Evolutionary conservation across 371 early-diverging fungal species (phyloP), one percentile per base, ranked within the genome.

Genomic region (Batrachochytrium dendrobatidis): DNA sequence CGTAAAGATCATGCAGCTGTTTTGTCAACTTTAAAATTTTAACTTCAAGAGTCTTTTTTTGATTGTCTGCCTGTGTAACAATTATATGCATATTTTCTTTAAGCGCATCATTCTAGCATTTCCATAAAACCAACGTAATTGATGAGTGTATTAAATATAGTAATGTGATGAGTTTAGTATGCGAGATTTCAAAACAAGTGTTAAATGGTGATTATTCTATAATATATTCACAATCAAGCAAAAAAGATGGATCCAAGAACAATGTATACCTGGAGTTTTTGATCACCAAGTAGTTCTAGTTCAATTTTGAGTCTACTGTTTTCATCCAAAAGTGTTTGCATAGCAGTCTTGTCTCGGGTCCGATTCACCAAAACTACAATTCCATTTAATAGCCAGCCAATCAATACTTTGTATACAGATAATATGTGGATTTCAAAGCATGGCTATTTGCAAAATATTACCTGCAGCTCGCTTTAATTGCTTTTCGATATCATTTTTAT

Each of bases 51-150:
- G 59, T 15, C n/a, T 59, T 54, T 18, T 64, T 45, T 34, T 66
- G 59, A 30, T 34, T 34, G 33, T 74, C 74, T 39, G 34, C 58
- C 44, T 50, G 33, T 3, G 62, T 43, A 1, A 67, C 72, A 0
- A 74, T 31, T 32, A 62, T 62, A 49, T 67, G 74, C 46, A 74
- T 71, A 44, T 74, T 64, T 15, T 74, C 74, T 59, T 71, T 71
- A 44, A 74, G 58, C 3, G 68, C 59, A 18, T 53, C 44, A 46
- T 71, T 69, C 68, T 68, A 33, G 15, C n/a, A n/a, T n/a, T n/a
- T n/a, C n/a, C n/a, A n/a, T n/a, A n/a, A n/a, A n/a, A n/a, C n/a
- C n/a, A n/a, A n/a, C n/a, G n/a, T n/a, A n/a, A n/a, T n/a, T n/a
- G n/a, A n/a, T n/a, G n/a, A n/a, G n/a, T n/a, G n/a, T n/a, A n/a